phyloP scores from a whole-genome alignment of 2,329 filamentous ascomycete genomes.

The Penicillium sp. region DNA sequence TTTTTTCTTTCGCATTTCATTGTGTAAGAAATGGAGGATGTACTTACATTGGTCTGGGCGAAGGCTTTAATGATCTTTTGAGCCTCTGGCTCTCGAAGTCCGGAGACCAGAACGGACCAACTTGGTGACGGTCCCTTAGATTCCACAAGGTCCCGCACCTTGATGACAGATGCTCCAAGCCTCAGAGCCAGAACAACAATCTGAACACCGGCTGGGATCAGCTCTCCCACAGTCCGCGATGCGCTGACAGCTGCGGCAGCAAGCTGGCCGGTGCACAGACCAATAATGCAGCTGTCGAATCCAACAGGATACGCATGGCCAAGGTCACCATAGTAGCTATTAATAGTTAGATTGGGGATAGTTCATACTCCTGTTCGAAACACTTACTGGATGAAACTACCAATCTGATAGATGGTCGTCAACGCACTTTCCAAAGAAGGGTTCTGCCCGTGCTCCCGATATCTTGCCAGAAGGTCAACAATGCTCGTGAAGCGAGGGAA shows the following conservation, averaged over 20 bases:
- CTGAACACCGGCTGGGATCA: constrained; percentile 43
- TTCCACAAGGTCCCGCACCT: constrained; percentile 39
- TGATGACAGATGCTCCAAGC: constrained; percentile 42
- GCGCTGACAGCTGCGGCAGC: constrained; percentile 42
- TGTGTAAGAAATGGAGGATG: background rate
- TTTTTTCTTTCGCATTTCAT: background rate
- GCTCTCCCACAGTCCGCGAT: constrained; percentile 41
- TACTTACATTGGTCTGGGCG: constrained; percentile 26
- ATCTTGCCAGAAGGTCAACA: constrained; percentile 37
- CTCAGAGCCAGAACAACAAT: constrained; percentile 44
- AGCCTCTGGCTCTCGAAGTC: constrained; percentile 34
- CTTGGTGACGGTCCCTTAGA: constrained; percentile 28
- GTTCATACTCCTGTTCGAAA: background rate
- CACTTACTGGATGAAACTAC: constrained; percentile 45
- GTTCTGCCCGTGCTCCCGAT: constrained; percentile 33
- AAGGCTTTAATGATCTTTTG: constrained; percentile 24
- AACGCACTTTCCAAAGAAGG: constrained; percentile 45
- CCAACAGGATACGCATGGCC: constrained; percentile 40
- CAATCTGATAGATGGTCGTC: constrained; percentile 45
- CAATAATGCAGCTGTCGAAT: constrained; percentile 39
- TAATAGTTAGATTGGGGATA: constrained; percentile 15
- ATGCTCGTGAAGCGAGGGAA: constrained; percentile 43
- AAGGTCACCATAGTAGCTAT: constrained; percentile 44
- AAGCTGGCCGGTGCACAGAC: constrained; percentile 45
- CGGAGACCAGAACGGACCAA: constrained; percentile 44